phyloP scores from a whole-genome alignment of 257 asterid species.

The Penstemon davidsonii region DNA sequence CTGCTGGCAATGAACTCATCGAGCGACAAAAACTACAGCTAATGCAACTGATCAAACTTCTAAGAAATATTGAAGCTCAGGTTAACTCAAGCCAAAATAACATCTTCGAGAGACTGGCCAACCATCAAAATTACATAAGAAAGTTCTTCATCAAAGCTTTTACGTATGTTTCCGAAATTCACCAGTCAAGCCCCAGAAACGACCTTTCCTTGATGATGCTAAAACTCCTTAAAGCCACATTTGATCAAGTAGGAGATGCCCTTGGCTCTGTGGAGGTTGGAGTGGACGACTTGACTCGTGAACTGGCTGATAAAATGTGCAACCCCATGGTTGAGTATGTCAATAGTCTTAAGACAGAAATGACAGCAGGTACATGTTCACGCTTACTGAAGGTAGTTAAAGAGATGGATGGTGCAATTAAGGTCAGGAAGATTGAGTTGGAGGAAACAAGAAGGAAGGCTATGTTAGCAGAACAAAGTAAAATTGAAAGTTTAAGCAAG shows the following conservation, averaged over 20 bases:
- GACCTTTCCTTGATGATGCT: constrained; percentile 41
- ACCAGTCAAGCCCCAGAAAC: constrained; percentile 38
- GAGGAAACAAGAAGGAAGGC: constrained; percentile 58
- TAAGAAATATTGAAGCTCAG: constrained; percentile 60
- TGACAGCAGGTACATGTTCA: constrained; percentile 53
- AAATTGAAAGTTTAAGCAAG: constrained; percentile 44
- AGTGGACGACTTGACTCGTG: constrained; percentile 53
- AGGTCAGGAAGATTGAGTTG: constrained; percentile 51
- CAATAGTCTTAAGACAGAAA: constrained; percentile 54
- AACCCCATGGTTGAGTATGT: constrained; percentile 71
- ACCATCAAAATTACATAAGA: constrained; percentile 43
- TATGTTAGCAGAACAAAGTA: constrained; percentile 47
- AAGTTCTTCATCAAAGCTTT: constrained; percentile 53
- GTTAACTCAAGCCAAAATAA: constrained; percentile 60
- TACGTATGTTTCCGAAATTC: constrained; percentile 46
- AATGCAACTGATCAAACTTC: constrained; percentile 53
- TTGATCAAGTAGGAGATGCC: constrained; percentile 48
- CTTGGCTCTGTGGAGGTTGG: constrained; percentile 68
- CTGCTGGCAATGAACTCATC: constrained; percentile 54
- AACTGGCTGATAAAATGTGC: constrained; percentile 63
- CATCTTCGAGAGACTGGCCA: constrained; percentile 53
- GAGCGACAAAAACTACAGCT: constrained; percentile 62
- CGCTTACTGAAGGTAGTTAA: constrained; percentile 50
- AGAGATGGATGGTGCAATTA: constrained; percentile 62
- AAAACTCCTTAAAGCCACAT: constrained; percentile 51